These are phyloP conservation scores for Somion occarium DNA, from an alignment of 1,284 basidiomycete genomes.

Conservation along the genomic window DNA sequence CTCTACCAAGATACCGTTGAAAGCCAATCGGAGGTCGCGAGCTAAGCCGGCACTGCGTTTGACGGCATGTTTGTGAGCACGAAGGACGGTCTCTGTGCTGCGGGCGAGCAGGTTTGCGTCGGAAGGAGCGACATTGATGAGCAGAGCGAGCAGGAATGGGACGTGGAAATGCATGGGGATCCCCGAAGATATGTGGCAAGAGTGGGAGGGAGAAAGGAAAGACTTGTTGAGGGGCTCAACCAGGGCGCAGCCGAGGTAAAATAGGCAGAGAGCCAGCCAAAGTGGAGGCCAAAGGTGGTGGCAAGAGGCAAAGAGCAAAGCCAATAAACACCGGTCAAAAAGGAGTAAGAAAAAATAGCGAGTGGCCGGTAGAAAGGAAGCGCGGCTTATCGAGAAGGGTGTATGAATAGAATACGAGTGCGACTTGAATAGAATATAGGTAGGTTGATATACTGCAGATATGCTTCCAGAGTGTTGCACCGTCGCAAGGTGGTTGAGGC, in stretches of 20 bases:
- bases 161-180: slow-evolving; percentile 21
- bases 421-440: not conserved
- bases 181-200: not conserved
- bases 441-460: not conserved
- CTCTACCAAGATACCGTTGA: slow-evolving; percentile 38
- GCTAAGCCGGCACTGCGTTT: slow-evolving; percentile 56
- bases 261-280: not conserved
- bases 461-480: not conserved
- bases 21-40: slow-evolving; percentile 60
- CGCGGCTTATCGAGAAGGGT: not conserved
- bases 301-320: slow-evolving; percentile 1
- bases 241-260: slow-evolving; percentile 15
- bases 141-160: slow-evolving; percentile 22
- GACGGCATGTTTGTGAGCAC: slow-evolving; percentile 37
- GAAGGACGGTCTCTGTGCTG: slow-evolving; percentile 30
- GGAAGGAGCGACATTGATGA: slow-evolving; percentile 27
- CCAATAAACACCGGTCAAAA: not conserved
- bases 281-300: slow-evolving; percentile 1
- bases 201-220: slow-evolving; percentile 1
- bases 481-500: not conserved
- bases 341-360: not conserved
- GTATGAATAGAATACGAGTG: not conserved
- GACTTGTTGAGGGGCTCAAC: slow-evolving; percentile 2
- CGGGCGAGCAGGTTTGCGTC: slow-evolving; percentile 36
- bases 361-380: slow-evolving; percentile 10